Base-by-base conservation (phyloP, 257 asterid genomes). In the Penstemon davidsonii region DNA sequence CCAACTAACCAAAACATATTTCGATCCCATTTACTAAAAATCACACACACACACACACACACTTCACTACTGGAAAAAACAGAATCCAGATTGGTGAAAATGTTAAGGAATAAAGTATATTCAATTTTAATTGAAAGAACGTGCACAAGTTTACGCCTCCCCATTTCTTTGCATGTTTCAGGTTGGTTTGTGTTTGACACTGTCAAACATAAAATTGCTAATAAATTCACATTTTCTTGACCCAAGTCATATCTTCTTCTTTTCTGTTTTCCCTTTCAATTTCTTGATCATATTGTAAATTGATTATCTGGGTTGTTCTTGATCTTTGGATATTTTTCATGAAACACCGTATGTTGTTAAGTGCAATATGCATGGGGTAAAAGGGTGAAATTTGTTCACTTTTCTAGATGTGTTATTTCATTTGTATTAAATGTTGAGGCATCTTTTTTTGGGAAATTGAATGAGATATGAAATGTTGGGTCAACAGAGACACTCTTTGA, bases 151-250 rank as follows among this genome's bases (percentile, higher is more conserved):
- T 73, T 63, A 25, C 68, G 73, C 57, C 65, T 72, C 71, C 8
- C 60, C 74, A 69, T 71, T 75, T 73, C 50, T 75, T 36, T 52
- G 57, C 66, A 44, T 13, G 43, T 66, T 60, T 55, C 79, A 73
- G 83, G 85, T 82, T 50, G 69, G 66, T 55, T 39, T 33, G 5
- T 36, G 3, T 64, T 55, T 61, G 68, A 39, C 59, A 13, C 40
- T 66, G 8, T 40, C 52, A 5, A 42, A 58, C 64, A 36, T 42
- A 6, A 57, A 19, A 15, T 43, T 59, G 59, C 60, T 47, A 7
- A 12, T 51, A 39, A 37, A 53, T 58, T 11, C 36, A 7, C 6
- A 25, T 51, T 8, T 75, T 57, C 45, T 57, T 49, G 68, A 58
- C 36, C 33, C 11, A 64, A 12, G 11, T 55, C 55, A 7, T 75